Conservation (phyloP, 768 basidiomycete genomes). For the Tulasnella sp. region DNA sequence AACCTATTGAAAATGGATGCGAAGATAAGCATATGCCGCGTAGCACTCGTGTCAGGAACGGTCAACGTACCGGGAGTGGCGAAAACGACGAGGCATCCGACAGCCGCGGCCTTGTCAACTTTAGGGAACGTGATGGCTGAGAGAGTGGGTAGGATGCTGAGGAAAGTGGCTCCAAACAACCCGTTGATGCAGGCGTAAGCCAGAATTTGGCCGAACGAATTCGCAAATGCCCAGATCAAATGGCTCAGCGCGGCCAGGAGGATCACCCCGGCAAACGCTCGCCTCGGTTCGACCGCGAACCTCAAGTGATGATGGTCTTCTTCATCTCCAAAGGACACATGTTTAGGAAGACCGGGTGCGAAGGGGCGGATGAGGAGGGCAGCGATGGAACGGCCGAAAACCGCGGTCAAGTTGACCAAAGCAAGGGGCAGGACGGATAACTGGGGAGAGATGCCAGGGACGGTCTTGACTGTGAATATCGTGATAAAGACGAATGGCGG, state of each 20-base stretch:
- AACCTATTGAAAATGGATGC: not conserved
- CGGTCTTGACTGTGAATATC: not conserved
- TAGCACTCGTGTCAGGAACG: too few relatives aligned
- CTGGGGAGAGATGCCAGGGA: not conserved
- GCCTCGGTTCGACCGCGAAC: not conserved
- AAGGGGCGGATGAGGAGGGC: not conserved
- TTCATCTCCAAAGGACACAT: not conserved
- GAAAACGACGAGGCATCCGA: not conserved
- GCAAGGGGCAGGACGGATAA: not conserved
- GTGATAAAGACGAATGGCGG: constrained; percentile 4
- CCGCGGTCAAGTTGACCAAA: not conserved
- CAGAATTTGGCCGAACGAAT: not conserved
- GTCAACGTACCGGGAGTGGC: not conserved
- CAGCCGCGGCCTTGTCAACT: not conserved
- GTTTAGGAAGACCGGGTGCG: not conserved
- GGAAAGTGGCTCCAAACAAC: not conserved
- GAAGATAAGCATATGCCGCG: not conserved
- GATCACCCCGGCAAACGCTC: not conserved
- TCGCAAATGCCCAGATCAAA: constrained; percentile 4
- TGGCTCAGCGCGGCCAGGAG: not conserved
- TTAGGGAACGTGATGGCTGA: not conserved
- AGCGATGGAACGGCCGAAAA: not conserved
- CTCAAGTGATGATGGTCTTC: not conserved
- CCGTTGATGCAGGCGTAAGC: constrained; percentile 5
- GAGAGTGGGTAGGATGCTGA: constrained; percentile 1